These are phyloP conservation scores for Arthrobotrys conoides DNA, from an alignment of 2,329 filamentous ascomycete genomes.

Conservation along the genomic window DNA sequence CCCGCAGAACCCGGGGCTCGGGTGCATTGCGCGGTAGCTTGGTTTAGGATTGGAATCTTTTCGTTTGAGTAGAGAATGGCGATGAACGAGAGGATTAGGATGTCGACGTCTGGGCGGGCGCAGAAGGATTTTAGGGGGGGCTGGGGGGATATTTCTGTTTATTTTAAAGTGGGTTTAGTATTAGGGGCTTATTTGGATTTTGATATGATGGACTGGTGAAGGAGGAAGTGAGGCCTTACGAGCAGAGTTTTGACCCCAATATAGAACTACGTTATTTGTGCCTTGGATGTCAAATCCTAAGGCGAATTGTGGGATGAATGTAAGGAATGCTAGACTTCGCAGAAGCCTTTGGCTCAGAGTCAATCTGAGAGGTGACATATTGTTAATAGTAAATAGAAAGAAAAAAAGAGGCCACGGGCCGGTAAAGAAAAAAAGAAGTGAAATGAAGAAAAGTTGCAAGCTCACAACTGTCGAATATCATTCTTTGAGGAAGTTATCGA, in stretches of 20 bases:
- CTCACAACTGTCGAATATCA: neutral
- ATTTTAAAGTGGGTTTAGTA: neutral
- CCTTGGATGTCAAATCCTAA: conserved; percentile 17
- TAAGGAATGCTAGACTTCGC: conserved; percentile 1
- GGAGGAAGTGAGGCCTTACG: conserved; percentile 20
- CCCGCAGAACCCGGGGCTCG: neutral
- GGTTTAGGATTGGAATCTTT: conserved; percentile 50
- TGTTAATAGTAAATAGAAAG: neutral
- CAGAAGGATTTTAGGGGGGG: conserved; percentile 61
- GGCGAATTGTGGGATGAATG: neutral
- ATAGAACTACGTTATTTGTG: conserved; percentile 45
- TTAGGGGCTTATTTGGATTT: neutral
- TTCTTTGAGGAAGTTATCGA: too few relatives aligned
- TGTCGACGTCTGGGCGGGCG: conserved; percentile 64
- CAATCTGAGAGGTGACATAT: neutral
- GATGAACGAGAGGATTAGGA: conserved; percentile 65
- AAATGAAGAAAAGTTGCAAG: neutral
- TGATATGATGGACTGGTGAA: too few relatives aligned
- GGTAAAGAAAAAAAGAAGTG: neutral
- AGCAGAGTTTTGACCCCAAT: conserved; percentile 60
- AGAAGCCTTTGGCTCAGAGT: neutral
- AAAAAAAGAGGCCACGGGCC: conserved; percentile 12
- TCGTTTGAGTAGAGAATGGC: conserved; percentile 26
- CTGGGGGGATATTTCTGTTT: conserved; percentile 27
- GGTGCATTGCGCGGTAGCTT: conserved; percentile 2